Conservation (phyloP, 1,284 basidiomycete species). For the Cryptococcus sp. region DNA sequence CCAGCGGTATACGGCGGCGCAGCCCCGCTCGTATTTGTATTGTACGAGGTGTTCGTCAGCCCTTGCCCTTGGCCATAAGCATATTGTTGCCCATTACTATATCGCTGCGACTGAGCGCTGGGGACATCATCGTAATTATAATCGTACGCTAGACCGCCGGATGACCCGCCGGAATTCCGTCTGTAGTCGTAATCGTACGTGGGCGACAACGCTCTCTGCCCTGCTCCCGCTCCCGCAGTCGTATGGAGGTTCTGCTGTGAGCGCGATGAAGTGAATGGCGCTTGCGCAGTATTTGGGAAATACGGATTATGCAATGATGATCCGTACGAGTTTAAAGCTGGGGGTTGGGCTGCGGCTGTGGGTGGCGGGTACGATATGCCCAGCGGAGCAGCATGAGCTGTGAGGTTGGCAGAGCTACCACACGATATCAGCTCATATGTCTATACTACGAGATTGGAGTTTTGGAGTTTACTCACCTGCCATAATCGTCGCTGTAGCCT, state of each 20-base stretch:
- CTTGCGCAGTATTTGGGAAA: neutral
- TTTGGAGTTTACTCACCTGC: constrained; percentile 19
- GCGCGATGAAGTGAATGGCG: neutral
- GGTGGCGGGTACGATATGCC: constrained; percentile 40
- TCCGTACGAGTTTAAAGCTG: neutral
- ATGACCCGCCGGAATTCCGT: neutral
- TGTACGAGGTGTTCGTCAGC: too few relatives aligned
- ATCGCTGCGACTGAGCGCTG: neutral
- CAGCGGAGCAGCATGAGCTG: constrained; percentile 32
- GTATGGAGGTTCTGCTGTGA: neutral
- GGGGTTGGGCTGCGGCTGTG: constrained; percentile 17
- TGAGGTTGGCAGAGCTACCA: constrained; percentile 32
- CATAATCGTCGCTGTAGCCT: constrained; percentile 20
- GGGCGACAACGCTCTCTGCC: neutral
- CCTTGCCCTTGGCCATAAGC: neutral
- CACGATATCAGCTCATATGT: neutral
- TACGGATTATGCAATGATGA: neutral
- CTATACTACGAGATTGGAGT: neutral
- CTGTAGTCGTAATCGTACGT: neutral
- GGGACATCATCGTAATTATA: neutral
- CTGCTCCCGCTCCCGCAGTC: neutral
- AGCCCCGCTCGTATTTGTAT: too few relatives aligned
- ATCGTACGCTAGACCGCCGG: neutral
- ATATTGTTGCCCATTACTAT: neutral
- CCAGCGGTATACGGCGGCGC: too few relatives aligned